A percentile compares a stretch with the other conserved stretches of the same genome.
phyloP scores from a whole-genome alignment of 2,329 filamentous ascomycete species.

The Cryphonectria nitschkei region DNA sequence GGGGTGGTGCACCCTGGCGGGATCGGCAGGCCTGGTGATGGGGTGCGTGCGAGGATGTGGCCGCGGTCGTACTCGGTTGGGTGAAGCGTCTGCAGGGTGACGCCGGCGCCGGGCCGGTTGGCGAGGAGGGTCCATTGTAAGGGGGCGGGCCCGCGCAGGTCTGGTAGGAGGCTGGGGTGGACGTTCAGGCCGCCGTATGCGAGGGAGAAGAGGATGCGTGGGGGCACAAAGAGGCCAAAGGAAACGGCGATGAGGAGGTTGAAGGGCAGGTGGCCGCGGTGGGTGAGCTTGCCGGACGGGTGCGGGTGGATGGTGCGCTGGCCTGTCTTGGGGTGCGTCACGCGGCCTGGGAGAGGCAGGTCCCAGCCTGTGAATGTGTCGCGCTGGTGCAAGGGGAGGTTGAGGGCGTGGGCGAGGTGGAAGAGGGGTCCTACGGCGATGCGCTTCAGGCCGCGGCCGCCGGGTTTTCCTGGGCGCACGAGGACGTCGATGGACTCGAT shows the following conservation, averaged over 20 bases:
- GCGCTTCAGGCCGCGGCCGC: conserved; percentile 73
- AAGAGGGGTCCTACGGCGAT: conserved; percentile 77
- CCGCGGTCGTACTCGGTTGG: conserved; percentile 78
- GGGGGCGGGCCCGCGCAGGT: conserved; percentile 84
- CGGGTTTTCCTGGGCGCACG: conserved; percentile 76
- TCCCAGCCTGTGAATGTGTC: conserved; percentile 85
- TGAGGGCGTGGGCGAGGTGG: conserved; percentile 63
- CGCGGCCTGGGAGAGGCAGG: conserved; percentile 23
- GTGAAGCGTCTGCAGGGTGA: conserved; percentile 88
- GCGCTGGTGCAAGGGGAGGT: conserved; percentile 71
- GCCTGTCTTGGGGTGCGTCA: conserved; percentile 26
- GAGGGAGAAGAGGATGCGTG: conserved; percentile 68
- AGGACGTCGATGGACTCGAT: conserved; percentile 85
- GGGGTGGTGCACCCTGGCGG: conserved; percentile 49
- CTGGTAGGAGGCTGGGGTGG: conserved; percentile 87
- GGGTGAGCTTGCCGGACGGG: conserved; percentile 26
- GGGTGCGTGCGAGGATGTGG: conserved; percentile 71
- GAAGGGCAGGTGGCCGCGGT: conserved; percentile 60
- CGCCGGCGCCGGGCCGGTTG: conserved; percentile 64
- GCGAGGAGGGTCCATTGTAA: conserved; percentile 81
- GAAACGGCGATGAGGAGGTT: conserved; percentile 92
- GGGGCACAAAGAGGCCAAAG: conserved; percentile 88
- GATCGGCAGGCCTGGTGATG: conserved; percentile 58
- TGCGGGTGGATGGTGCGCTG: conserved; percentile 23
- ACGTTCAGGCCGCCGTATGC: conserved; percentile 90